These are phyloP conservation scores for Margaritispora aquatica DNA, from an alignment of 495 filamentous ascomycete genomes.

Conservation along the genomic window DNA sequence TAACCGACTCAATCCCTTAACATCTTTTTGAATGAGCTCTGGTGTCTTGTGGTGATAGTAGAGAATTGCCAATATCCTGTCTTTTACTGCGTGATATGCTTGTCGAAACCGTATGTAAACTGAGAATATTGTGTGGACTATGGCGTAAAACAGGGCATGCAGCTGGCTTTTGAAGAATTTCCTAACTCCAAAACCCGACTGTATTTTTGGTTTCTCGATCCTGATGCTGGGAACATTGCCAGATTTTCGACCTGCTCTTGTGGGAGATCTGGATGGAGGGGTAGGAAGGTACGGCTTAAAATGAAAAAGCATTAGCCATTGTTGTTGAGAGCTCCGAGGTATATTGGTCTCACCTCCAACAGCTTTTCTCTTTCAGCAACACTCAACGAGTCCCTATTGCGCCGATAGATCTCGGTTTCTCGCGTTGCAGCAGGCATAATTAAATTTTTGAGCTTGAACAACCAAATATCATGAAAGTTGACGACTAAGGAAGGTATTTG, in stretches of 20 bases:
- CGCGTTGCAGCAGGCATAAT: conserved; percentile 18
- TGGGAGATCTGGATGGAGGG: conserved; percentile 34
- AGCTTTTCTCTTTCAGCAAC: conserved; percentile 64
- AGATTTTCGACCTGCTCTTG: conserved; percentile 15
- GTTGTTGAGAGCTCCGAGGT: background rate
- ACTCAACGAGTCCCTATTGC: conserved; percentile 51
- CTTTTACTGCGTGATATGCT: conserved; percentile 67
- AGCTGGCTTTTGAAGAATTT: conserved; percentile 61
- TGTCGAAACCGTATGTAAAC: conserved; percentile 77
- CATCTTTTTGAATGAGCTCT: conserved; percentile 82
- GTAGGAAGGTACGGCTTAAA: conserved; percentile 65
- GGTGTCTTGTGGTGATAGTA: conserved; percentile 93
- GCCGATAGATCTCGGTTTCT: conserved; percentile 47
- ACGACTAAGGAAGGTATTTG: background rate
- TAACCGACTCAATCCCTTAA: conserved; percentile 62
- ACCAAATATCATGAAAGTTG: background rate
- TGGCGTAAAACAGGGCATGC: conserved; percentile 60
- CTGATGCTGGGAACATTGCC: conserved; percentile 23
- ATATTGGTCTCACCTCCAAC: conserved; percentile 41
- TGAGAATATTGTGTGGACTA: conserved; percentile 78
- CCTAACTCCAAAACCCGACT: conserved; percentile 46
- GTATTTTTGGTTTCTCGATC: conserved; percentile 21
- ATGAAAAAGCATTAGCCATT: conserved; percentile 4
- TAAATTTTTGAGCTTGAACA: background rate
- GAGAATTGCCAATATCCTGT: conserved; percentile 69